These are phyloP conservation scores for Pisolithus sp. DNA, from an alignment of 768 basidiomycete genomes.

Conservation along the genomic window DNA sequence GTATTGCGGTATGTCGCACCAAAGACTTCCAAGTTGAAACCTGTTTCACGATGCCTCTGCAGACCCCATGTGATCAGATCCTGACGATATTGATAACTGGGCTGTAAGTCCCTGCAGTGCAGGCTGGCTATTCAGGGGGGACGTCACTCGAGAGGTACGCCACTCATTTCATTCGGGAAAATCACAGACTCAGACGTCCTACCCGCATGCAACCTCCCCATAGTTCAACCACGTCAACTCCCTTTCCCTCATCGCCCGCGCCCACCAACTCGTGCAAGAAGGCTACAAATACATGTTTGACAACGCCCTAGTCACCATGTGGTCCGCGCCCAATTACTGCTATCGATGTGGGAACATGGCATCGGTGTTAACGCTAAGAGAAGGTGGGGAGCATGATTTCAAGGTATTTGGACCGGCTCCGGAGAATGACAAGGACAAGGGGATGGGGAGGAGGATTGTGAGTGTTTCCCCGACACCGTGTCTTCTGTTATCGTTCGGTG, in stretches of 20 bases:
- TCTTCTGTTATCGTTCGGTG: no score
- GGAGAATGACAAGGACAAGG: constrained; percentile 84
- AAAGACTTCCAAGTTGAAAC: background rate
- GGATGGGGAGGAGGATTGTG: constrained; percentile 69
- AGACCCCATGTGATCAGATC: constrained; percentile 99
- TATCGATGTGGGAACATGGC: constrained; percentile 87
- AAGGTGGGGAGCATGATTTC: constrained; percentile 55
- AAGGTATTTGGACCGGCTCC: constrained; percentile 81
- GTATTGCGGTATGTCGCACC: constrained; percentile 65
- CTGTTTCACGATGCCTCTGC: background rate
- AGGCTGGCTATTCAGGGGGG: constrained; percentile 89
- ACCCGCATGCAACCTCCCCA: background rate
- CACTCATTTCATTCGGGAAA: background rate
- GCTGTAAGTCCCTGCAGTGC: constrained; percentile 95
- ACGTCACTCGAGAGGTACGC: constrained; percentile 75
- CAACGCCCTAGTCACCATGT: constrained; percentile 84
- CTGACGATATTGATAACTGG: constrained; percentile 93
- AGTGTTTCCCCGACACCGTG: constrained; percentile 16
- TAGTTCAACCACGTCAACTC: constrained; percentile 93
- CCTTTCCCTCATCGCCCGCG: constrained; percentile 83
- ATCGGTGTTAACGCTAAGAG: constrained; percentile 75
- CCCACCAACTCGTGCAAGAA: constrained; percentile 95
- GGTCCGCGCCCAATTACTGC: constrained; percentile 89
- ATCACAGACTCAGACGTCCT: background rate
- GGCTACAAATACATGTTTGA: constrained; percentile 98